Base-by-base conservation (phyloP, 2,329 filamentous ascomycete genomes). In the Clarireedia paspali region DNA sequence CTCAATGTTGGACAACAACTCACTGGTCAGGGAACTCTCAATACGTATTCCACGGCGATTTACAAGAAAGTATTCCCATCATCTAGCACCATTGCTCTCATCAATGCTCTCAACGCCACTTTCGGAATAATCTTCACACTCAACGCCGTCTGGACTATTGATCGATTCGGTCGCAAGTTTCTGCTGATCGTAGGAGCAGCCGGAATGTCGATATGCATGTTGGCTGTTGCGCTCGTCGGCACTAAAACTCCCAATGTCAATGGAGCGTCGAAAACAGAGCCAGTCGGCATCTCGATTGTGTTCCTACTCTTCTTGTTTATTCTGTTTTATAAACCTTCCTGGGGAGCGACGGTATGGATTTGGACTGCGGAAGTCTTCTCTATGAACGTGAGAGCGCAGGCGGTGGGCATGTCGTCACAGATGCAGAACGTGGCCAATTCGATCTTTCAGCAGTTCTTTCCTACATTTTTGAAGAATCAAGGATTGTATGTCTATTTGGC, bases 71-170 rank as follows among this genome's bases (percentile, higher is more conserved):
- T 88, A 24, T 88, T 85, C 74, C 75, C 72, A n/a, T 75, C 70
- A 54, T 72, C 70, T 55, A 73, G 77, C 47, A 81, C 77, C 24
- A 86, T 88, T 66, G 82, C 83, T 59, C 74, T 88, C 30, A 88
- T 88, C 74, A 88, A 88, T 67, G 85, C 85, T 2, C 75, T 88
- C 52, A 88, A 88, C 67, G 84, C 84, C 36, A 88, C 84, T 3
- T 85, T 84, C 62, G 83, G 83, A 47, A 88, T 88, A 58, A 58
- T 88, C 17, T 88, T 88, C 70, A 89, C 85, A 0, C 74, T 88
- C 44, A 88, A 88, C 62, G 85, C 85, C 14, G 79, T 83, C 36
- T 88, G 85, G 84, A 86, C 83, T 3, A 82, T 86, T 26, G 85
- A 89, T 68, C 78, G 84, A 48, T 88, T 85, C 61, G 85, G 85